Evolutionary conservation across 2,329 filamentous ascomycete species (phyloP).

Genomic region (Falciphora oryzae): DNA sequence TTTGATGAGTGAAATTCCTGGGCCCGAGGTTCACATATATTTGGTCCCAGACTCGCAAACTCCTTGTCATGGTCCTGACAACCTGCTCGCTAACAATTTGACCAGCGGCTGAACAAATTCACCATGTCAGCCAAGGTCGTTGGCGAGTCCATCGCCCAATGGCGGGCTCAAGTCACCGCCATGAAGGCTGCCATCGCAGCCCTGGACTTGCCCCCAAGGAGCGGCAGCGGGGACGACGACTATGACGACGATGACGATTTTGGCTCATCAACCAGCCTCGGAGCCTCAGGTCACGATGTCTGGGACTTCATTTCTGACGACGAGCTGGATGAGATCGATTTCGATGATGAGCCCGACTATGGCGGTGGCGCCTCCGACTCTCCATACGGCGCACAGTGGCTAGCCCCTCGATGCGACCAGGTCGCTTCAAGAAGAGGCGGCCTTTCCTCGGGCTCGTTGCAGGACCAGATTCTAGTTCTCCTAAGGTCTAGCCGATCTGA

Average conservation of each 20-base stretch:
- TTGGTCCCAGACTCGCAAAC: neutral
- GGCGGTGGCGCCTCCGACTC: conserved; percentile 19
- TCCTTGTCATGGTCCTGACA: neutral
- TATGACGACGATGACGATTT: conserved; percentile 62
- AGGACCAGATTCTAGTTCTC: conserved; percentile 70
- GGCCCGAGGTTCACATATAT: neutral
- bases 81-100: too few relatives aligned
- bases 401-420: conserved; percentile 60
- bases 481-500: conserved; percentile 63
- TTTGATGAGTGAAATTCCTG: neutral
- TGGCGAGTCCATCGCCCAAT: conserved; percentile 40
- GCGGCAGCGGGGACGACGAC: conserved; percentile 37
- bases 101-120: too few relatives aligned
- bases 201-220: conserved; percentile 46
- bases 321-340: conserved; percentile 52
- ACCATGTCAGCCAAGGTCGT: neutral
- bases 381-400: conserved; percentile 61
- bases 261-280: conserved; percentile 47
- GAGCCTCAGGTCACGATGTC: conserved; percentile 67
- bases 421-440: conserved; percentile 61
- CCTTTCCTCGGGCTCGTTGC: conserved; percentile 63
- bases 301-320: conserved; percentile 89
- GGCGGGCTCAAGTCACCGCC: conserved; percentile 76
- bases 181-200: conserved; percentile 84
- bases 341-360: conserved; percentile 35